phyloP scores from a whole-genome alignment of 331 rosid species.

The Telfairia occidentalis region DNA sequence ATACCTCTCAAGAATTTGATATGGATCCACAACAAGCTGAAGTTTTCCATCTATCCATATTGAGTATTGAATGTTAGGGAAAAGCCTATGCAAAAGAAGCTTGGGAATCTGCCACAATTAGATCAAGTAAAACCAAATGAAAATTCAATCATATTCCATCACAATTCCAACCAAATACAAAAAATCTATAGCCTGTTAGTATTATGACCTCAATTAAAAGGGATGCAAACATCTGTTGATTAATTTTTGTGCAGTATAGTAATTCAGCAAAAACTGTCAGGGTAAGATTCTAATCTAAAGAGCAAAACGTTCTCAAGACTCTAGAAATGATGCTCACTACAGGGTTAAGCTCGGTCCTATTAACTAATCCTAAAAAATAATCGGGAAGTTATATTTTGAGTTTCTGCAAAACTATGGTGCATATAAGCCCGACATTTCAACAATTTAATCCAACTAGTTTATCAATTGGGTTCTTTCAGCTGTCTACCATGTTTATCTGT shows the following conservation, averaged over 20 bases:
- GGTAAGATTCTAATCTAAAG: neutral
- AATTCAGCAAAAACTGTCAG: neutral
- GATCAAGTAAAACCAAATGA: constrained; percentile 1
- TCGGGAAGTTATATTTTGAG: neutral
- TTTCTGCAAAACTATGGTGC: neutral
- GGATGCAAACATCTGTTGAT: neutral
- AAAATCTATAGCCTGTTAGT: neutral
- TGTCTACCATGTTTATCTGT: neutral
- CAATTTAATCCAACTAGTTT: neutral
- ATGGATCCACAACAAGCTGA: constrained; percentile 76
- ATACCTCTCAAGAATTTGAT: constrained; percentile 85
- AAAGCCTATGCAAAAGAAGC: constrained; percentile 93
- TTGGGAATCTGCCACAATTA: constrained; percentile 65
- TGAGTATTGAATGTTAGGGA: constrained; percentile 76
- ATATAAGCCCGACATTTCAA: neutral
- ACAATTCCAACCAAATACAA: neutral
- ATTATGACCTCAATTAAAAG: neutral
- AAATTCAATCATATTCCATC: neutral
- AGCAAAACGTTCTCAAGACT: neutral
- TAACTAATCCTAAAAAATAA: neutral
- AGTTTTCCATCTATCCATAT: constrained; percentile 98
- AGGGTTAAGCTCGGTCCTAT: neutral
- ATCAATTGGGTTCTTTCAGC: neutral
- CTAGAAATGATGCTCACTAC: neutral
- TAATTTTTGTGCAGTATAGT: neutral